Evolutionary conservation across 2,329 filamentous ascomycete species (phyloP).

Genomic region (Neofusicoccum umdonicola): DNA sequence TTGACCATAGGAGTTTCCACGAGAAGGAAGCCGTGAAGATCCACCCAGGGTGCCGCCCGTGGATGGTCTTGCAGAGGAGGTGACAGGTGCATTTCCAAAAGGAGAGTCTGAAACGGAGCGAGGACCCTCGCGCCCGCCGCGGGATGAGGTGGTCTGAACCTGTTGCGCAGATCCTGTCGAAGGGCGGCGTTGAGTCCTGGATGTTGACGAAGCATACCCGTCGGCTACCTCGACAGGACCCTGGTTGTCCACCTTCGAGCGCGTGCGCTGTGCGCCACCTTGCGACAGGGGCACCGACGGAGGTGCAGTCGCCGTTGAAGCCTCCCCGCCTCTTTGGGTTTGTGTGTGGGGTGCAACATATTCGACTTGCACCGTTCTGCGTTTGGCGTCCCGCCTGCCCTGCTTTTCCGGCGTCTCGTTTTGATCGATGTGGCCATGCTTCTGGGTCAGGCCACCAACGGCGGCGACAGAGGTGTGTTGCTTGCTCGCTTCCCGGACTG

Average conservation of each 20-base stretch:
- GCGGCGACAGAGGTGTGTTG: conserved; percentile 48
- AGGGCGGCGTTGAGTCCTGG: conserved; percentile 20
- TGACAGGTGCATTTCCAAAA: conserved; percentile 39
- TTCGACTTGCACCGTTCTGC: conserved; percentile 93
- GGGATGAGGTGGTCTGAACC: conserved; percentile 33
- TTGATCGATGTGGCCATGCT: conserved; percentile 71
- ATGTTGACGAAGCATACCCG: conserved; percentile 32
- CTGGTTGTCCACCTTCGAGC: conserved; percentile 55
- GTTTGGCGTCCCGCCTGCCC: conserved; percentile 79
- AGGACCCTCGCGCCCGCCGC: conserved; percentile 46
- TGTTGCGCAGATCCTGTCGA: conserved; percentile 22
- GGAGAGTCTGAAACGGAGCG: conserved; percentile 51
- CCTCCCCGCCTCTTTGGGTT: conserved; percentile 68
- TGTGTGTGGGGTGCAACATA: conserved; percentile 90
- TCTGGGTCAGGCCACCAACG: conserved; percentile 64
- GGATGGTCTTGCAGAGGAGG: conserved; percentile 61
- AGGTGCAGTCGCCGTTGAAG: conserved; percentile 27
- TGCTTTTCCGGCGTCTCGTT: conserved; percentile 63
- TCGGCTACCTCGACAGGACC: conserved; percentile 49
- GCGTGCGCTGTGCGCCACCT: conserved; percentile 45
- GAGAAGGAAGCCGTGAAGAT: conserved; percentile 63
- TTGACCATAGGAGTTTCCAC: conserved; percentile 77
- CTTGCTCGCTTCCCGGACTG: conserved; percentile 83
- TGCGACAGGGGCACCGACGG: conserved; percentile 22
- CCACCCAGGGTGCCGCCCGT: conserved; percentile 75